Evolutionary conservation across 176 grass and related monocot species (phyloP), one percentile per base, ranked within the genome.

Genomic region (Triticum turgidum): DNA sequence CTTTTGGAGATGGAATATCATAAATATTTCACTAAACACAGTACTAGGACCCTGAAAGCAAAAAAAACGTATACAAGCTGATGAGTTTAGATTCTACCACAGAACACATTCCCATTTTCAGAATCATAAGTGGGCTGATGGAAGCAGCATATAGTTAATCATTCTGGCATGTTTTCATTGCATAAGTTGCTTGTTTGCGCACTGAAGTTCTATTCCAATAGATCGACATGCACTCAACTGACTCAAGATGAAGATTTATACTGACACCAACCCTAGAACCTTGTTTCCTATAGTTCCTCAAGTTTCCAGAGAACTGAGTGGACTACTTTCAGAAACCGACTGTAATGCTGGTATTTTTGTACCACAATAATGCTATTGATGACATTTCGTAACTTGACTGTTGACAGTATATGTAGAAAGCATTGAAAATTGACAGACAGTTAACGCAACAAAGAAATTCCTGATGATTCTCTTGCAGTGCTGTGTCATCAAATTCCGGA

Each of bases 101-200:
- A 61, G 15, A 71, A 29, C 14, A 29, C 33, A 42, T 61, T 61
- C 35, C 51, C 25, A 59, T 20, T 73, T 72, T 33, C 20, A 15
- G 13, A 21, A 52, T 58, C 65, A 52, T 37, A 11, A 29, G 20
- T 82, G 11, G 11, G 21, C 54, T 37, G 30, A 21, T 59, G 20
- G 76, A 78, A 61, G 30, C 18, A 59, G 51, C 30, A 37, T 59
- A 37, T 54, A 33, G 42, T 41, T 24, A 14, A 35, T 3, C 58
- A 32, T 66, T 81, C 41, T 34, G 64, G 38, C 17, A 65, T 44
- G 9, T 18, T 79, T 11, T 42, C 37, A 52, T 52, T 17, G 49
- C 49, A 5, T 52, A 52, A 52, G 49, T 79, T 81, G 62, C 62
- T 67, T 80, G 37, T 47, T 51, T 81, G 62, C 79, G 33, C 17